Evolutionary conservation across 2,329 filamentous ascomycete genomes (phyloP).

Genomic region (Xylaria sp.): DNA sequence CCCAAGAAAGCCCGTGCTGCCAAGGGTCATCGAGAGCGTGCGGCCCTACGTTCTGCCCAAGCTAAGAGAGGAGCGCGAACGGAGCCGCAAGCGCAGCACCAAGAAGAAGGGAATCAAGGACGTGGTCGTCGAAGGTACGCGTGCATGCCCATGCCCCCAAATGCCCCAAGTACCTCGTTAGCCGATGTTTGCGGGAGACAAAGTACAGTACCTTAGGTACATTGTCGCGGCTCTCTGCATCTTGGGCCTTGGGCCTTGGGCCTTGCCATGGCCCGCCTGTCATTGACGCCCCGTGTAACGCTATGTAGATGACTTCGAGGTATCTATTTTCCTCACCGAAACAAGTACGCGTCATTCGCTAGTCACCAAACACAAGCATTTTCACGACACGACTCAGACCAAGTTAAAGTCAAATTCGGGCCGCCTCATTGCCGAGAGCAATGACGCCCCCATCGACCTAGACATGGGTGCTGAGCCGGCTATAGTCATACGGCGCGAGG

Average conservation of each 20-base stretch:
- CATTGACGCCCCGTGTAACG: conserved; percentile 41
- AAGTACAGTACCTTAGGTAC: conserved; percentile 31
- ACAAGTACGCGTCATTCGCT: conserved; percentile 85
- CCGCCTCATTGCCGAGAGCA: conserved; percentile 67
- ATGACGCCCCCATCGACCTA: conserved; percentile 64
- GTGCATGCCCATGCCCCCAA: background rate
- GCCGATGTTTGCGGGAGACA: conserved; percentile 30
- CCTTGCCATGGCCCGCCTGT: conserved; percentile 18
- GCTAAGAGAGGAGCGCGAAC: conserved; percentile 77
- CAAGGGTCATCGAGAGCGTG: conserved; percentile 84
- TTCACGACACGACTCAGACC: conserved; percentile 66
- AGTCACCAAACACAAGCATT: conserved; percentile 84
- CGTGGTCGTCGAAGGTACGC: conserved; percentile 79
- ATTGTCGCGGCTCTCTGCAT: conserved; percentile 30
- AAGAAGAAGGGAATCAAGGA: conserved; percentile 89
- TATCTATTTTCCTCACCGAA: conserved; percentile 92
- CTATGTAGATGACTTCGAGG: conserved; percentile 86
- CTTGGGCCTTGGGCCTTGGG: conserved; percentile 13
- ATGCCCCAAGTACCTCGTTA: conserved; percentile 31
- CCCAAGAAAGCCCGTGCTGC: conserved; percentile 77
- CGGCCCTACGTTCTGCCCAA: conserved; percentile 90
- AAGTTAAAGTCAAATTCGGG: conserved; percentile 70
- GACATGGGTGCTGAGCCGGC: conserved; percentile 53
- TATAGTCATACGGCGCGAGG: conserved; percentile 62
- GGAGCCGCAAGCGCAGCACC: conserved; percentile 68